Percentiles rank a stretch among this genome's conserved stretches.
Conservation (phyloP, 306 rosid genomes). For the Castanea sativa region DNA sequence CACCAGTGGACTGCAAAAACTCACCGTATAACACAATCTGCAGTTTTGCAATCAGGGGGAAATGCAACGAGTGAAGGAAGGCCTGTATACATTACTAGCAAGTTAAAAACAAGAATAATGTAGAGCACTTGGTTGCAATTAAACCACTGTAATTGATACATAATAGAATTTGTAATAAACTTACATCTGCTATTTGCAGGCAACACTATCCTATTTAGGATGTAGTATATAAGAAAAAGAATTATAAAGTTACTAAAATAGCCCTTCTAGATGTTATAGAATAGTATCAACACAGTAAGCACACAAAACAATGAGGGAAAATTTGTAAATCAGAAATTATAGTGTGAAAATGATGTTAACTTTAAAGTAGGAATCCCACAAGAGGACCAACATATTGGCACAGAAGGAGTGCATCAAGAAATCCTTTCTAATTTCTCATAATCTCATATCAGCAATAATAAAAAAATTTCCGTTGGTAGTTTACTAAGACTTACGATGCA, state of each 20-base stretch:
- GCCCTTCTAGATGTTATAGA: neutral
- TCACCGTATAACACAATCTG: conserved; percentile 73
- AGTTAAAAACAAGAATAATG: conserved; percentile 12
- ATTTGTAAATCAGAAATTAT: neutral
- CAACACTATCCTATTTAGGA: neutral
- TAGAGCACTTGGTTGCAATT: neutral
- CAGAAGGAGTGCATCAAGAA: neutral
- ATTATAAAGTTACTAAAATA: neutral
- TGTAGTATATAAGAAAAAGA: neutral
- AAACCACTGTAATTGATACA: neutral
- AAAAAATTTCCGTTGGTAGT: neutral
- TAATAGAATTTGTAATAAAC: neutral
- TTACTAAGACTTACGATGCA: neutral
- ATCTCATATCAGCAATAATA: neutral
- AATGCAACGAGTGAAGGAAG: conserved; percentile 76
- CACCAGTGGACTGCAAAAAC: conserved; percentile 19
- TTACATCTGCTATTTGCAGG: neutral
- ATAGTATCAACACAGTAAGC: neutral
- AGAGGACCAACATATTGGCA: neutral
- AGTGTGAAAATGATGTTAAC: neutral
- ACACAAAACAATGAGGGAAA: neutral
- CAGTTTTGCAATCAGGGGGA: conserved; percentile 57
- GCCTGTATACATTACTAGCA: conserved; percentile 42
- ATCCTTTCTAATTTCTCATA: neutral
- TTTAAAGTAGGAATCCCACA: neutral